Base-by-base conservation (phyloP, 441 rosid genomes). In the Euphorbia celastroides region DNA sequence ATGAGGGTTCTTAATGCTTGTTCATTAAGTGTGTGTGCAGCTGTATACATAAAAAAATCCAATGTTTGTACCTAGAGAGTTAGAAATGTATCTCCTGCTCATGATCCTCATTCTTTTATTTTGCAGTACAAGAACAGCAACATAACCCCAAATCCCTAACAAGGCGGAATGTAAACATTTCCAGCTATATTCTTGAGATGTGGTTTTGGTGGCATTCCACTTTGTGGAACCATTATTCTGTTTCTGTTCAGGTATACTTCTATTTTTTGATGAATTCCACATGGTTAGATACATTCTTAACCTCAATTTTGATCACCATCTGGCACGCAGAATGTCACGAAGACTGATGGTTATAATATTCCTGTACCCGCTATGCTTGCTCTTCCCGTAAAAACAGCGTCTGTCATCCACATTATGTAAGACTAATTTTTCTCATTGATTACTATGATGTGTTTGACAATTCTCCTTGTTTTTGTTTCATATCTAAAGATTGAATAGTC, bases 141-240 rank as follows among this genome's bases (percentile, higher is more conserved):
- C n/a, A n/a, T n/a, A n/a, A n/a, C n/a, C n/a, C n/a, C n/a, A n/a
- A n/a, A n/a, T n/a, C n/a, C n/a, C n/a, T n/a, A n/a, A n/a, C n/a
- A n/a, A n/a, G n/a, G n/a, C n/a, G n/a, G 70, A 82, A 82, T 75
- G 65, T 78, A 69, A 86, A 84, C 78, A 65, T 95, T 46, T 52
- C 84, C 28, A 78, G 86, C 74, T 84, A 78, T 77, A 84, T 86
- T 80, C 90, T 90, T 70, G 99, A 95, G 82, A 84, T 95, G 87
- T 88, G 97, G 97, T 88, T 82, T 69, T 78, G 87, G 79, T 95
- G 99, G 99, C 98, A 95, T 77, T 83, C 86, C 54, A 82, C 85
- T 71, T 67, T 95, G 81, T 92, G 99, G 99, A 85, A 72, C 74
- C 82, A 80, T 67, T 62, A 70, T 44, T 76, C 82, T 70, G 70